These are phyloP conservation scores for Tillandsia fasciculata DNA, from an alignment of 176 grass and related monocot species.

Conservation along the genomic window DNA sequence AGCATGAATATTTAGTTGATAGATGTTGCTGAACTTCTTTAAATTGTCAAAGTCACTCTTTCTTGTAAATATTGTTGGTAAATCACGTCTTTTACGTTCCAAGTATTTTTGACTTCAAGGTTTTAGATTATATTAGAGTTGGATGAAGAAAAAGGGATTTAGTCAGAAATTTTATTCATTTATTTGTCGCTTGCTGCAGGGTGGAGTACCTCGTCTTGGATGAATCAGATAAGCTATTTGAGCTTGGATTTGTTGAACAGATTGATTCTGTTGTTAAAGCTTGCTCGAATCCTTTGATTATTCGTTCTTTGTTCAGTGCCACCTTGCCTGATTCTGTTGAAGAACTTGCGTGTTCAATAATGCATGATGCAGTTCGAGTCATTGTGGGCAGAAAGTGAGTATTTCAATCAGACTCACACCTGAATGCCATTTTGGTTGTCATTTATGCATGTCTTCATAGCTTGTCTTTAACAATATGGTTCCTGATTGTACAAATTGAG, in stretches of 20 bases:
- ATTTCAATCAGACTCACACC: too few relatives aligned
- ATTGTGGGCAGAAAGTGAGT: constrained; percentile 90
- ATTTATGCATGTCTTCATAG: constrained; percentile 1
- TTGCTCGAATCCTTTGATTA: constrained; percentile 79
- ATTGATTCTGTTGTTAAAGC: constrained; percentile 73
- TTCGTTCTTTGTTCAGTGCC: constrained; percentile 79
- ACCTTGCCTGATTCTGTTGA: constrained; percentile 86
- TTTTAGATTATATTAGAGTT: too few relatives aligned
- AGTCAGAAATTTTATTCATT: too few relatives aligned
- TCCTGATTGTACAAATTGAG: not conserved
- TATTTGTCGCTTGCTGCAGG: constrained; percentile 34
- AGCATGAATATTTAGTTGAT: not conserved
- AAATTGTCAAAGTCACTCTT: not conserved
- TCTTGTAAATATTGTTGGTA: not conserved
- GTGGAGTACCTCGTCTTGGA: constrained; percentile 94
- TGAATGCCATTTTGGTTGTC: not conserved
- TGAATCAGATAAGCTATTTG: constrained; percentile 96
- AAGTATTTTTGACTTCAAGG: too few relatives aligned
- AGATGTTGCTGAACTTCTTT: not conserved
- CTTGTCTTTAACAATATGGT: not conserved
- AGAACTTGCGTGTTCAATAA: constrained; percentile 79
- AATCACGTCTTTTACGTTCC: not conserved
- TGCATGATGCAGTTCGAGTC: constrained; percentile 86
- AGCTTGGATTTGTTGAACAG: constrained; percentile 87
- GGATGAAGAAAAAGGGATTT: too few relatives aligned